These are phyloP conservation scores for Forsythia suspensa DNA, from an alignment of 257 asterid genomes.

Conservation along the genomic window DNA sequence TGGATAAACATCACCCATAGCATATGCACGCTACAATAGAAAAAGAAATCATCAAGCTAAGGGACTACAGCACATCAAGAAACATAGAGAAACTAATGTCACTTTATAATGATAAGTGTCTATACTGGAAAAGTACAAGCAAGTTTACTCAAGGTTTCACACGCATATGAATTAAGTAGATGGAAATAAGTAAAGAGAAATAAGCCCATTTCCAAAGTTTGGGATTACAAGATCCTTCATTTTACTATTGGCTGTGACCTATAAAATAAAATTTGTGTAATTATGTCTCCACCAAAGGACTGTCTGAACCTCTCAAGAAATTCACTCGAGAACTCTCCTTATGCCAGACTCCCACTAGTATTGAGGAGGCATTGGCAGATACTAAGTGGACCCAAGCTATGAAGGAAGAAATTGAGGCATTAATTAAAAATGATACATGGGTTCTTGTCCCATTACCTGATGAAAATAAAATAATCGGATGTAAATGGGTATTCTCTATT, in stretches of 20 bases:
- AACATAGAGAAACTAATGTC: background rate
- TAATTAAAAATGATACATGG: no score
- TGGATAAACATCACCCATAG: conserved; percentile 97
- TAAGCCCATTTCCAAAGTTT: background rate
- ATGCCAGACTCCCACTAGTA: no score
- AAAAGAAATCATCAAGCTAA: conserved; percentile 24
- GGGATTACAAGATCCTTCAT: background rate
- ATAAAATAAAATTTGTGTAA: background rate
- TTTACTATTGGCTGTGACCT: background rate
- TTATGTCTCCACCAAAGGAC: no score
- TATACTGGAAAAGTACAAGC: conserved; percentile 2
- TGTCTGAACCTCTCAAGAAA: no score
- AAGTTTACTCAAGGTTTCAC: background rate
- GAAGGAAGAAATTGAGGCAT: no score
- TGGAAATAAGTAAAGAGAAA: conserved; percentile 1
- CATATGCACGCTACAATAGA: conserved; percentile 72
- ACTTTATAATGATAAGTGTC: background rate
- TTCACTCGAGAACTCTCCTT: no score
- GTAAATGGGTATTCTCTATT: no score
- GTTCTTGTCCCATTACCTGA: no score
- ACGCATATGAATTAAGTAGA: background rate
- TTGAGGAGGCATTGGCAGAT: no score
- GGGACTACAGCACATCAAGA: conserved; percentile 15
- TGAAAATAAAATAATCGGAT: no score
- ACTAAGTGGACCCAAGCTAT: no score